phyloP scores from a whole-genome alignment of 1,284 basidiomycete genomes.

The Tremellales sp. region DNA sequence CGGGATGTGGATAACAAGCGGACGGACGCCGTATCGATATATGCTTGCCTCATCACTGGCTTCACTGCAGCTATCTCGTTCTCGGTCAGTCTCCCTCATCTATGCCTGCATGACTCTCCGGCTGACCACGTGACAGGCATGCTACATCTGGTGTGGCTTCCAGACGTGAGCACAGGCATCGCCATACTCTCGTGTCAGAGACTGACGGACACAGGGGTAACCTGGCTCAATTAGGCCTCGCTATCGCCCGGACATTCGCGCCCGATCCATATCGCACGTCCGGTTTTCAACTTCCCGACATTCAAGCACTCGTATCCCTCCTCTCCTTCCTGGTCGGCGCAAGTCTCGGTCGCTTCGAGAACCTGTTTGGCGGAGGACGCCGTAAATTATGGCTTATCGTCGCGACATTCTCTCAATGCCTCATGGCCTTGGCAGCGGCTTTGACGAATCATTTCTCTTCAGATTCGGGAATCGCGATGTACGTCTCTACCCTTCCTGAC shows the following conservation, averaged over 20 bases:
- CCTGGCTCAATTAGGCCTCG: conserved; percentile 57
- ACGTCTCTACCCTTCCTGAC: conserved; percentile 8
- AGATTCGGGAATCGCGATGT: conserved; percentile 55
- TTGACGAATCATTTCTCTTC: conserved; percentile 59
- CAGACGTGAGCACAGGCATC: conserved; percentile 53
- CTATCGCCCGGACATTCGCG: conserved; percentile 62
- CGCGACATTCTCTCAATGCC: conserved; percentile 67
- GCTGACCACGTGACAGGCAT: conserved; percentile 49
- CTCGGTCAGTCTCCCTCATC: conserved; percentile 49
- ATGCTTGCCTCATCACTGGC: conserved; percentile 81
- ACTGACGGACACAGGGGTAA: conserved; percentile 36
- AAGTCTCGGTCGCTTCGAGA: conserved; percentile 47
- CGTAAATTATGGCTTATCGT: conserved; percentile 69
- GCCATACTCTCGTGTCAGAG: not conserved
- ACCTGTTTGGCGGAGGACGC: conserved; percentile 58
- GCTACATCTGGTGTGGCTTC: conserved; percentile 82
- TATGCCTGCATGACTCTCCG: not conserved
- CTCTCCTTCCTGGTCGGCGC: conserved; percentile 59
- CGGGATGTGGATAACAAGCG: conserved; percentile 61
- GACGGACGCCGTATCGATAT: conserved; percentile 60
- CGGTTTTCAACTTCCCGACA: conserved; percentile 68
- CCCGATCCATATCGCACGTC: conserved; percentile 52
- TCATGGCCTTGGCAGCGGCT: conserved; percentile 68
- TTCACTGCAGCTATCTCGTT: conserved; percentile 72
- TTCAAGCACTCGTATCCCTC: conserved; percentile 73